phyloP scores from a whole-genome alignment of 192 early-diverging fungal genomes.

The Coemansia sp. region DNA sequence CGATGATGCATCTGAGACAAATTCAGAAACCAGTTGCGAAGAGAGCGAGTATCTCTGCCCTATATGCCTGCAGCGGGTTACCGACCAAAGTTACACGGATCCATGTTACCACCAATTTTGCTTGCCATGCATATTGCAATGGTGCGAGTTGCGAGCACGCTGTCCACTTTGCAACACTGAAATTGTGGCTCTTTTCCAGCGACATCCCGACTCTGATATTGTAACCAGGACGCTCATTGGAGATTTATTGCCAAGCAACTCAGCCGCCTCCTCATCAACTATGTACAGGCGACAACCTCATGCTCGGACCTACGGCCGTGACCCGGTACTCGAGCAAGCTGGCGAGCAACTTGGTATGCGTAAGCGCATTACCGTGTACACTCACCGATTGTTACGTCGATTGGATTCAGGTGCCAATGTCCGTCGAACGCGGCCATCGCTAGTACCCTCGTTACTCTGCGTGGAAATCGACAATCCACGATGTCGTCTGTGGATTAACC shows the following conservation, averaged over 20 bases:
- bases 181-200: conserved; percentile 19
- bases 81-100: conserved; percentile 13
- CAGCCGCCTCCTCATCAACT: background rate
- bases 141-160: conserved; percentile 30
- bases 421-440: conserved; percentile 1
- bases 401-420: background rate
- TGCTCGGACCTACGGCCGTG: conserved; percentile 12
- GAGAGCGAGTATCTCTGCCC: conserved; percentile 24
- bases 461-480: conserved; percentile 7
- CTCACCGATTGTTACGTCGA: conserved; percentile 14
- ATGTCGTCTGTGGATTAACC: conserved; percentile 27
- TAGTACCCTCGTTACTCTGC: background rate
- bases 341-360: conserved; percentile 19
- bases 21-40: background rate
- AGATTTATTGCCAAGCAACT: background rate
- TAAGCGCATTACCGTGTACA: conserved; percentile 34
- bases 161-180: conserved; percentile 54
- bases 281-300: background rate
- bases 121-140: conserved; percentile 49
- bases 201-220: background rate
- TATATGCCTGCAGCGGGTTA: conserved; percentile 34
- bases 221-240: background rate
- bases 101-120: conserved; percentile 57
- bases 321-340: background rate
- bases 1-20: background rate